phyloP scores from a whole-genome alignment of 192 early-diverging fungal species.

The Spizellomyces sp. region DNA sequence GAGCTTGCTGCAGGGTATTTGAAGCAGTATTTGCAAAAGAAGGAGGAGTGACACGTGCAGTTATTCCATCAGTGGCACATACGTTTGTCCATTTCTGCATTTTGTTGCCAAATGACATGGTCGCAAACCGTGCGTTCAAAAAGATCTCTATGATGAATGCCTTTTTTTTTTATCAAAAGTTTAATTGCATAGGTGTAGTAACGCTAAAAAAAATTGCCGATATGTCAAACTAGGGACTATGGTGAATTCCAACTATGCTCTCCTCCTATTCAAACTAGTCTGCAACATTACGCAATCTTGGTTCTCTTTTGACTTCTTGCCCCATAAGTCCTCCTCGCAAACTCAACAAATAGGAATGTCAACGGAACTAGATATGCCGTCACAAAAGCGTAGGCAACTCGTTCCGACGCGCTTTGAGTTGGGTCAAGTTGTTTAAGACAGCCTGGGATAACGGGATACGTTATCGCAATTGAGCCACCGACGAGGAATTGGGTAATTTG shows the following conservation, averaged over 20 bases:
- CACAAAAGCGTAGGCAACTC: constrained; percentile 63
- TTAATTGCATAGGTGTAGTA: no score
- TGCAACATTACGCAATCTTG: no score
- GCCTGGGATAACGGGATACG: constrained; percentile 65
- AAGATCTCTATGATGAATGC: no score
- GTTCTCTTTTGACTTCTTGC: no score
- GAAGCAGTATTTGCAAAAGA: constrained; percentile 3
- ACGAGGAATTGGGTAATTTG: constrained; percentile 87
- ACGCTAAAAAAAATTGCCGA: no score
- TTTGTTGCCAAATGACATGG: no score
- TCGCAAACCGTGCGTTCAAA: no score
- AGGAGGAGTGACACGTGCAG: background rate
- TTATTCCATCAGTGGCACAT: background rate
- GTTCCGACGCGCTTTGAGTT: constrained; percentile 50
- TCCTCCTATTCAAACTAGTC: no score
- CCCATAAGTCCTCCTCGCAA: constrained; percentile 71
- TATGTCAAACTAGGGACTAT: no score
- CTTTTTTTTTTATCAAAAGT: no score
- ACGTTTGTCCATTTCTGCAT: background rate
- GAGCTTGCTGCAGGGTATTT: constrained; percentile 3
- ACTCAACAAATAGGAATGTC: constrained; percentile 78
- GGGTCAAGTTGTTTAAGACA: constrained; percentile 46
- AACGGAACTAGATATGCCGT: constrained; percentile 74
- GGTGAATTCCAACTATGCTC: no score
- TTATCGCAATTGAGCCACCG: constrained; percentile 64